Percentiles rank a stretch among this genome's conserved stretches.
Evolutionary conservation across 2,329 filamentous ascomycete species (phyloP).

Genomic region (Aspergillus pseudoviridinutans): DNA sequence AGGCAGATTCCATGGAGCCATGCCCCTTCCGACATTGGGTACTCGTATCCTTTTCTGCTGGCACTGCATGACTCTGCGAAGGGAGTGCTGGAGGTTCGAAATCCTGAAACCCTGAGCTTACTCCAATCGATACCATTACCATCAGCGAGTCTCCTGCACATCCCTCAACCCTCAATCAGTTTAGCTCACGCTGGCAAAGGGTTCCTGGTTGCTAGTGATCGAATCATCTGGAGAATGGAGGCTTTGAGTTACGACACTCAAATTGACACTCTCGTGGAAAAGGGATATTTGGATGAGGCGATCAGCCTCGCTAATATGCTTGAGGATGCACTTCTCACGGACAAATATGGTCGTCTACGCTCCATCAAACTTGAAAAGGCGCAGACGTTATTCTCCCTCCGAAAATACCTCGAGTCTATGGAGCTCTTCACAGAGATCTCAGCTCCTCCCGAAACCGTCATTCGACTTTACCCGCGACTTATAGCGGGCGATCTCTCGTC

Average conservation of each 20-base stretch:
- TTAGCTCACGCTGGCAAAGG: conserved; percentile 95
- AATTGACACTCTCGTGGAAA: conserved; percentile 73
- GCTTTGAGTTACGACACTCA: conserved; percentile 88
- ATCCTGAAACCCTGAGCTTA: conserved; percentile 85
- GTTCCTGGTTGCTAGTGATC: conserved; percentile 87
- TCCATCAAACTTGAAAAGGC: conserved; percentile 92
- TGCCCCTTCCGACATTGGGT: conserved; percentile 86
- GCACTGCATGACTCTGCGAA: conserved; percentile 79
- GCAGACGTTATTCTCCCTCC: conserved; percentile 73
- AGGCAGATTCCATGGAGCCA: conserved; percentile 87
- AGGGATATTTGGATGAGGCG: conserved; percentile 78
- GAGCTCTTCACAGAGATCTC: conserved; percentile 89
- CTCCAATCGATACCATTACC: conserved; percentile 81
- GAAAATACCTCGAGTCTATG: conserved; percentile 79
- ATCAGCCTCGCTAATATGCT: conserved; percentile 85
- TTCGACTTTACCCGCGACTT: conserved; percentile 74
- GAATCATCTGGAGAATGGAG: conserved; percentile 93
- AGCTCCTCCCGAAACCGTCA: conserved; percentile 82
- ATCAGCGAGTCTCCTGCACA: conserved; percentile 79
- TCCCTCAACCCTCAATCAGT: conserved; percentile 87
- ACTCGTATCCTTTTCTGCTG: conserved; percentile 93
- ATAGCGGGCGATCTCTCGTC: conserved; percentile 79
- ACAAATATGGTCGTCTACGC: conserved; percentile 76
- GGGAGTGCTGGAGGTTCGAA: conserved; percentile 82
- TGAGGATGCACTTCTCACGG: conserved; percentile 80